A percentile compares a stretch with the other conserved stretches of the same genome.
Conservation (phyloP, 495 filamentous ascomycete species). For the Cudoniella acicularis region DNA sequence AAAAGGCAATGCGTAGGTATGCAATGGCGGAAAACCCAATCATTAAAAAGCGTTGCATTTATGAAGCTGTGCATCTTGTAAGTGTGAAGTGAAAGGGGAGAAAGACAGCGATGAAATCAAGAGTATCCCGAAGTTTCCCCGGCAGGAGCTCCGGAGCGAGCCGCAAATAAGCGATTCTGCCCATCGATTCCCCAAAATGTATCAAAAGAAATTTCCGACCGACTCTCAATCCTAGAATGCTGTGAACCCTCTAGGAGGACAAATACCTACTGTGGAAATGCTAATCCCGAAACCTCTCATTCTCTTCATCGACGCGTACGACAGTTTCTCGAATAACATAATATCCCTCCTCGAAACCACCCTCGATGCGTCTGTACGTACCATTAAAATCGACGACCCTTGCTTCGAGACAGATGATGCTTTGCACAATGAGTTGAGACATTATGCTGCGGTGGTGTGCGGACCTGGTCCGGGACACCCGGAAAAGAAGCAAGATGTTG, state of each 20-base stretch:
- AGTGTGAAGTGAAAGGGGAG: too few species aligned
- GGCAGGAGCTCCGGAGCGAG: too few species aligned
- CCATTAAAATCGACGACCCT: constrained; percentile 64
- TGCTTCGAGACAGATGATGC: constrained; percentile 19
- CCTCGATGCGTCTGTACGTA: constrained; percentile 60
- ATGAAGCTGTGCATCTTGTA: too few species aligned
- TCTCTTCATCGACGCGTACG: constrained; percentile 90
- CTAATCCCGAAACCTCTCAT: constrained; percentile 36
- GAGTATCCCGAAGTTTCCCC: too few species aligned
- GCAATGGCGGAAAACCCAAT: too few species aligned
- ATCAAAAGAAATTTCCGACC: neutral
- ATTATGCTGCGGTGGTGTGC: constrained; percentile 72
- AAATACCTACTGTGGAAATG: constrained; percentile 18
- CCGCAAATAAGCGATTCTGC: too few species aligned
- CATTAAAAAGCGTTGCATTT: too few species aligned
- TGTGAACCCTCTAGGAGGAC: neutral
- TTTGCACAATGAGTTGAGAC: constrained; percentile 43
- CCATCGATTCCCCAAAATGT: too few species aligned
- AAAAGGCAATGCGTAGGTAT: too few species aligned
- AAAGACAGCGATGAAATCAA: too few species aligned
- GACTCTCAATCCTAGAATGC: neutral
- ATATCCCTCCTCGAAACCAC: constrained; percentile 67
- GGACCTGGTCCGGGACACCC: constrained; percentile 77
- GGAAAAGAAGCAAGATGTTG: constrained; percentile 59
- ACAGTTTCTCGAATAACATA: constrained; percentile 95